A percentile compares a stretch with the other conserved stretches of the same genome.
phyloP scores from a whole-genome alignment of 257 asterid genomes.

The Solanum acaule region DNA sequence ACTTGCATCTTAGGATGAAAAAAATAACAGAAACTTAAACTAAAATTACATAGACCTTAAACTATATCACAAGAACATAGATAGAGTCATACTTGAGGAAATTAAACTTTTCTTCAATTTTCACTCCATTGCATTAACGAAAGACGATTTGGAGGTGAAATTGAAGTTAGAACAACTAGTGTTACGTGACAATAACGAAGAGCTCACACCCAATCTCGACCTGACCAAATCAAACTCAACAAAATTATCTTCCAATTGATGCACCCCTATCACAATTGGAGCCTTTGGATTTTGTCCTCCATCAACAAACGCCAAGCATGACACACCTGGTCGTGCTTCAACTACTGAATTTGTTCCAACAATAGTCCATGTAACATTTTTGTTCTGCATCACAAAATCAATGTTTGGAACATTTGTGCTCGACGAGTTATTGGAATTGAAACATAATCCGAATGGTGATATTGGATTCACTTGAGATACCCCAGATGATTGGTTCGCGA shows the following conservation, averaged over 20 bases:
- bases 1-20: not conserved
- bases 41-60: not conserved
- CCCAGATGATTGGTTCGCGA: constrained; percentile 4
- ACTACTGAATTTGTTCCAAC: constrained; percentile 17
- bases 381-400: constrained; percentile 26
- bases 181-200: not conserved
- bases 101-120: not conserved
- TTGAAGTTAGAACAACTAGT: constrained; percentile 17
- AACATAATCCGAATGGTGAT: constrained; percentile 37
- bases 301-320: constrained; percentile 29
- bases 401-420: constrained; percentile 22
- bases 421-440: constrained; percentile 14
- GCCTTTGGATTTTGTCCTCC: constrained; percentile 21
- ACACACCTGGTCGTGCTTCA: constrained; percentile 7
- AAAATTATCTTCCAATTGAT: constrained; percentile 18
- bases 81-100: not conserved
- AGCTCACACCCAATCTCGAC: constrained; percentile 16
- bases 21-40: not conserved
- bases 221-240: constrained; percentile 22
- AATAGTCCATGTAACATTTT: constrained; percentile 9
- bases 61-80: not conserved
- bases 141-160: not conserved
- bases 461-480: constrained; percentile 22
- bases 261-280: constrained; percentile 20
- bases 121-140: not conserved